Conservation (phyloP, 2,329 filamentous ascomycete species). For the Talaromyces albobiverticillius region DNA sequence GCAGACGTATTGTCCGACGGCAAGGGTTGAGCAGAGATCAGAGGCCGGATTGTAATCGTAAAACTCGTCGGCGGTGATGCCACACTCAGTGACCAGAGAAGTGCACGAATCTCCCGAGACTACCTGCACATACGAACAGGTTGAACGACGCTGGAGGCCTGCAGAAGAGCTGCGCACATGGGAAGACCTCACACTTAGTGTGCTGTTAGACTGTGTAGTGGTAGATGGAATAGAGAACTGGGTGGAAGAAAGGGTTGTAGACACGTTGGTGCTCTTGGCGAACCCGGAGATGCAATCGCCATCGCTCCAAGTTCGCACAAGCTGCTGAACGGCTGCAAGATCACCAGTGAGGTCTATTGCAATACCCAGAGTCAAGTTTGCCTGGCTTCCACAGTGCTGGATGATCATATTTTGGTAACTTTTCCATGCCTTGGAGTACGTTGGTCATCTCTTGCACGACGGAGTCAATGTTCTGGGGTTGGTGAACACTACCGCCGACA, state of each 20-base stretch:
- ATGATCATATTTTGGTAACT: not conserved
- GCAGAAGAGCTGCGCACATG: not conserved
- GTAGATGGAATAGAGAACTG: not conserved
- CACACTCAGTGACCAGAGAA: not conserved
- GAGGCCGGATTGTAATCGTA: not conserved
- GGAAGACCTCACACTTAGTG: not conserved
- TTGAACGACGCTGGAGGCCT: not conserved
- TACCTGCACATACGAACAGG: not conserved
- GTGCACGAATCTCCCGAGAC: not conserved
- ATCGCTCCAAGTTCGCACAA: not conserved
- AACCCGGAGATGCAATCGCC: not conserved
- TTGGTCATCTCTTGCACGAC: not conserved
- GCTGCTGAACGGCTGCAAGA: not conserved
- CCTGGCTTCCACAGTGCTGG: not conserved
- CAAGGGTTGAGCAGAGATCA: not conserved
- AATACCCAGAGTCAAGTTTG: slow-evolving; percentile 2
- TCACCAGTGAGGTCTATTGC: not conserved
- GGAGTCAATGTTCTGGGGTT: slow-evolving; percentile 1
- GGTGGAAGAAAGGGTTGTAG: not conserved
- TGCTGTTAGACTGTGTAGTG: not conserved
- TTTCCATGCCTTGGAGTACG: not conserved
- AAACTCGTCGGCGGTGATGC: not conserved
- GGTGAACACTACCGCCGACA: not conserved
- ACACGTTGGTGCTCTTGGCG: not conserved
- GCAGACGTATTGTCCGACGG: not conserved